phyloP scores from a whole-genome alignment of 345 rosid genomes.

The Dipteronia sinensis region DNA sequence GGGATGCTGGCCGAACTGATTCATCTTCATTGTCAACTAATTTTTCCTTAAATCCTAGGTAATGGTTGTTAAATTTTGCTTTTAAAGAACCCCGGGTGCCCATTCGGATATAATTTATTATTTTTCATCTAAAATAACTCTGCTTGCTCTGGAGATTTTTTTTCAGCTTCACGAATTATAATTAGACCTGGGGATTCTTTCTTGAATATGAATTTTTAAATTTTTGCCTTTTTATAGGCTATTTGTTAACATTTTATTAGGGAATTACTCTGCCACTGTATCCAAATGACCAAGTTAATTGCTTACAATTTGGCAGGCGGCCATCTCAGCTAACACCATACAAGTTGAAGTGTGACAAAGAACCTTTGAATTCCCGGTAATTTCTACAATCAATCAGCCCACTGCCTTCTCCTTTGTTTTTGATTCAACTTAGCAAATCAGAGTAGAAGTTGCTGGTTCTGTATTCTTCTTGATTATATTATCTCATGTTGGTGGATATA shows the following conservation, averaged over 20 bases:
- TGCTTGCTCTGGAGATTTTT: slow-evolving; percentile 13
- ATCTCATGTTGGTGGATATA: slow-evolving; percentile 8
- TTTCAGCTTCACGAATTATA: neutral
- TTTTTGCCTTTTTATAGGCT: neutral
- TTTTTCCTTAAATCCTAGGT: slow-evolving; percentile 77
- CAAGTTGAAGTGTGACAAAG: slow-evolving; percentile 95
- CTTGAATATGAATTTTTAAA: neutral
- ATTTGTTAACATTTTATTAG: neutral
- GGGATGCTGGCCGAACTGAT: slow-evolving; percentile 78
- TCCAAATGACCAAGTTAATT: slow-evolving; percentile 2
- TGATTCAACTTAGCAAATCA: slow-evolving; percentile 8
- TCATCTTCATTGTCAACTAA: slow-evolving; percentile 69
- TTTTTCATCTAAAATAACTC: neutral
- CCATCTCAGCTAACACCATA: slow-evolving; percentile 63
- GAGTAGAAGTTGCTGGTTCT: slow-evolving; percentile 12
- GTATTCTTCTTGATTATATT: neutral
- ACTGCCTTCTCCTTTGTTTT: neutral
- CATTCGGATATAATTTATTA: neutral
- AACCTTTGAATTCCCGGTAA: slow-evolving; percentile 83
- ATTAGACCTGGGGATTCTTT: neutral
- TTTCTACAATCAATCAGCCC: slow-evolving; percentile 20
- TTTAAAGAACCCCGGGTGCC: neutral
- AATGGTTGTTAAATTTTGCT: slow-evolving; percentile 11
- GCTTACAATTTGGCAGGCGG: slow-evolving; percentile 57
- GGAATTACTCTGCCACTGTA: slow-evolving; percentile 5